Evolutionary conservation across 352 stramenopile genomes (phyloP), one percentile per base, ranked within the genome.

Genomic region (Pythium monospermum): DNA sequence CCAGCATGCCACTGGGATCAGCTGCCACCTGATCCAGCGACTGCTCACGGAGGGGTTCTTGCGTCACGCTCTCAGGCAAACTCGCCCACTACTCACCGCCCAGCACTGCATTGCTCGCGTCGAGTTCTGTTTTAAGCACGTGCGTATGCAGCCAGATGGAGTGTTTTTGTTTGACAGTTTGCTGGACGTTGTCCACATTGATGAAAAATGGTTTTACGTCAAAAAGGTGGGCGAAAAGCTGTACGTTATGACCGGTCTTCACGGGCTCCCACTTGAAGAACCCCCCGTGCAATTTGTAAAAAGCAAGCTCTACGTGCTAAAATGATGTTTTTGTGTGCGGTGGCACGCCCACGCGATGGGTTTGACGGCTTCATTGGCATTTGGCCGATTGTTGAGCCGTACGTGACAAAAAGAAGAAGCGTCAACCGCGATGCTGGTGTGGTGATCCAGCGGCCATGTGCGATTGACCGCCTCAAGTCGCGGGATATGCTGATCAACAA

Each of bases 151-250:
- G 18, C 32, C 21, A 8, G 33, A 44, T 18, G 23, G 18, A 4
- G 28, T 13, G 4, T 30, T 4, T 28, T 3, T 4, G 16, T 55
- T 40, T 30, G 27, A 18, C 12, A 19, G 12, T 10, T 38, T 55
- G 35, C 31, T 47, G 18, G 37, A 47, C 37, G 21, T 42, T 21
- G 32, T 52, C 4, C 45, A 42, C 21, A 50, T 42, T 23, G 45
- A 52, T 21, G 45, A 52, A 19, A 52, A 55, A 12, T 46, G 48
- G 48, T 55, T 55, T 27, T 55, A 48, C 48, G 19, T 48, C 1
- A 37, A 55, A 25, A 55, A 47, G 13, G 10, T 55, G 12, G 48
- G 48, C 23, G 6, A 47, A 19, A 46, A 54, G 21, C 13, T 55
- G 1, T 55, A 33, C 37, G 18, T 53, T n/a, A n/a, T 53, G 13